phyloP scores from a whole-genome alignment of 2,329 filamentous ascomycete genomes.

The Sporothrix inflata region DNA sequence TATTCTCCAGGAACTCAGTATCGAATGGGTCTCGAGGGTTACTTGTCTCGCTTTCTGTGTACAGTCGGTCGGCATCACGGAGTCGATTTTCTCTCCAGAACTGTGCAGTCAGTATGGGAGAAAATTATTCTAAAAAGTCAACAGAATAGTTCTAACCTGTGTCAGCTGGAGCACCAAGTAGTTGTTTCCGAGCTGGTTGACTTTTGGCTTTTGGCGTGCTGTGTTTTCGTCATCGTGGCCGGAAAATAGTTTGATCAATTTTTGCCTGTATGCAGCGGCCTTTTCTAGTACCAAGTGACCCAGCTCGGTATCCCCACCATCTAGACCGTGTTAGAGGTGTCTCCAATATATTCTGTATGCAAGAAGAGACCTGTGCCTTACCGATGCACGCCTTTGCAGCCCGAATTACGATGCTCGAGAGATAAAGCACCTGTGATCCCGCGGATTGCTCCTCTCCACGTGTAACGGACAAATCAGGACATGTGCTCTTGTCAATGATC shows the following conservation, averaged over 20 bases:
- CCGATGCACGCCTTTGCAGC: slow-evolving; percentile 60
- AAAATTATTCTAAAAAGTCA: neutral
- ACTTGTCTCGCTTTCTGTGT: slow-evolving; percentile 55
- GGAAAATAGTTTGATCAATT: slow-evolving; percentile 41
- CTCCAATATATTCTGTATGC: neutral
- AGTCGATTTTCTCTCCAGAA: slow-evolving; percentile 73
- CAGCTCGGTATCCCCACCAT: slow-evolving; percentile 59
- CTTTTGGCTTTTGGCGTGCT: slow-evolving; percentile 22
- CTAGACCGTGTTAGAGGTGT: slow-evolving; percentile 39
- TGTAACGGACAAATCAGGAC: neutral
- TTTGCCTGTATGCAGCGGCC: slow-evolving; percentile 56
- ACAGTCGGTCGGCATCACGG: slow-evolving; percentile 80
- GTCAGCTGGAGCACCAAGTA: slow-evolving; percentile 68
- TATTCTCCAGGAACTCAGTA: slow-evolving; percentile 57
- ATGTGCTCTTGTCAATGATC: slow-evolving; percentile 55
- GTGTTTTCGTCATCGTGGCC: slow-evolving; percentile 37
- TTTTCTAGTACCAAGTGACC: slow-evolving; percentile 65
- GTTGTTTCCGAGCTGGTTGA: slow-evolving; percentile 55
- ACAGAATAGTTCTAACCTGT: slow-evolving; percentile 58
- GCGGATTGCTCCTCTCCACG: neutral
- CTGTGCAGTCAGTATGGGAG: slow-evolving; percentile 40
- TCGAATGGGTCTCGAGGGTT: slow-evolving; percentile 48
- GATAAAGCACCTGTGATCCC: neutral
- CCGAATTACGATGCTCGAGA: slow-evolving; percentile 21
- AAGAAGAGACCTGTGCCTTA: slow-evolving; percentile 37